These are phyloP conservation scores for Erigeron canadensis DNA, from an alignment of 129 eudicot genomes.

Conservation along the genomic window DNA sequence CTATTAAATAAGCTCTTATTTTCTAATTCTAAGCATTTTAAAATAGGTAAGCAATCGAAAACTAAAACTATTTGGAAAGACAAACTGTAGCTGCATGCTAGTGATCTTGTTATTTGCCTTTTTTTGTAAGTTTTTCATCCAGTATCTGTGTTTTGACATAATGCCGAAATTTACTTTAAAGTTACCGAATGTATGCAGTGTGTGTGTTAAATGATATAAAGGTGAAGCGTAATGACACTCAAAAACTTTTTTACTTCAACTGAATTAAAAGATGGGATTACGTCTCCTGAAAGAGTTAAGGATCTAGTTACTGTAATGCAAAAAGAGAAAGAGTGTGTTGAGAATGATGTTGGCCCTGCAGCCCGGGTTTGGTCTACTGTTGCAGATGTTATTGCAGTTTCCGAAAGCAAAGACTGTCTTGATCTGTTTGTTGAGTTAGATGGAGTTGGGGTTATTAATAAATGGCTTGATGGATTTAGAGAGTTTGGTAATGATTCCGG, in stretches of 20 bases:
- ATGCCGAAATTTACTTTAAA: too few relatives aligned
- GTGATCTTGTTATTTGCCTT: too few relatives aligned
- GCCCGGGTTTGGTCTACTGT: slow-evolving; percentile 63
- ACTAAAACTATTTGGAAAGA: too few relatives aligned
- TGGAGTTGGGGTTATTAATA: slow-evolving; percentile 46
- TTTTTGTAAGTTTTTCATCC: too few relatives aligned
- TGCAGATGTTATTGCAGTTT: slow-evolving; percentile 53
- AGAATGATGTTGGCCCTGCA: slow-evolving; percentile 40
- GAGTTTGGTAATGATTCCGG: slow-evolving; percentile 21
- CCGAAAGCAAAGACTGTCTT: slow-evolving; percentile 61
- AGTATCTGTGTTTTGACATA: too few relatives aligned
- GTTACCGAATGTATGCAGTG: neutral
- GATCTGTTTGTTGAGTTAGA: slow-evolving; percentile 57
- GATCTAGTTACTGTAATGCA: slow-evolving; percentile 52
- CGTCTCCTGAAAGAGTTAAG: slow-evolving; percentile 56
- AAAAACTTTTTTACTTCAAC: slow-evolving; percentile 61
- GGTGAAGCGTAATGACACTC: slow-evolving; percentile 42
- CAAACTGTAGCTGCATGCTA: too few relatives aligned
- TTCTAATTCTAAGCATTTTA: too few relatives aligned
- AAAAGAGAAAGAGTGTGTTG: slow-evolving; percentile 36
- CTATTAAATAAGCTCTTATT: too few relatives aligned
- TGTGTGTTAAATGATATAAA: neutral
- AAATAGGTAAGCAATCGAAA: too few relatives aligned
- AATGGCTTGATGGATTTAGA: slow-evolving; percentile 51
- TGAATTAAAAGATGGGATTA: slow-evolving; percentile 74